phyloP scores from a whole-genome alignment of 257 asterid genomes.

The Mentha longifolia region DNA sequence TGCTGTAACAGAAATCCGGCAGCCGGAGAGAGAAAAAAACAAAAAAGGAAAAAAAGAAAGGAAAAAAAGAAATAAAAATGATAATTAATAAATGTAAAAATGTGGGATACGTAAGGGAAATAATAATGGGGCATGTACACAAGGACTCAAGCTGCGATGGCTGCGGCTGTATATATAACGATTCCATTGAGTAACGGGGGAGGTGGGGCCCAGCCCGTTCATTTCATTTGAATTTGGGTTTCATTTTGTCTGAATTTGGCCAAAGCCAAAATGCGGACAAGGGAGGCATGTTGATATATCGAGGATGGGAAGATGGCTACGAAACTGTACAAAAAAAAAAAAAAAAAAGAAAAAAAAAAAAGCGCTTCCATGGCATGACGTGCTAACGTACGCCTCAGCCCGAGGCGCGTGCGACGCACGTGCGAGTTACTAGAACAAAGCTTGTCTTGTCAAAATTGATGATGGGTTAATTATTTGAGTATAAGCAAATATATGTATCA shows the following conservation, averaged over 20 bases:
- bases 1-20: conserved; percentile 33
- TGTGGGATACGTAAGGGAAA: conserved; percentile 22
- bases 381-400: too few relatives aligned
- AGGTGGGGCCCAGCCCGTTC: conserved; percentile 29
- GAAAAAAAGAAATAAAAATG: background rate
- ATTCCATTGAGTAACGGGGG: conserved; percentile 34
- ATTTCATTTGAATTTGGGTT: conserved; percentile 71
- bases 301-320: conserved; percentile 41
- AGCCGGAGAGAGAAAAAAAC: conserved; percentile 32
- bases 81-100: conserved; percentile 4
- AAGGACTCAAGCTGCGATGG: conserved; percentile 35
- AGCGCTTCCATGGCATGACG: background rate
- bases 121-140: conserved; percentile 28
- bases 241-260: conserved; percentile 73
- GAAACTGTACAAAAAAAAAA: conserved; percentile 47
- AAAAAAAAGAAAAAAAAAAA: background rate
- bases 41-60: background rate
- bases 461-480: background rate
- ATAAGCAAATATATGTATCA: background rate
- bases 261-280: conserved; percentile 38
- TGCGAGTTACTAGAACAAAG: conserved; percentile 9
- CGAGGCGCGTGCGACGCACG: conserved; percentile 22
- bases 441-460: conserved; percentile 8
- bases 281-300: conserved; percentile 31
- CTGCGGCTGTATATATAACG: conserved; percentile 58